A percentile compares a stretch with the other conserved stretches of the same genome.
Conservation (phyloP, 192 early-diverging fungal genomes). For the Gamsiella multidivaricata region DNA sequence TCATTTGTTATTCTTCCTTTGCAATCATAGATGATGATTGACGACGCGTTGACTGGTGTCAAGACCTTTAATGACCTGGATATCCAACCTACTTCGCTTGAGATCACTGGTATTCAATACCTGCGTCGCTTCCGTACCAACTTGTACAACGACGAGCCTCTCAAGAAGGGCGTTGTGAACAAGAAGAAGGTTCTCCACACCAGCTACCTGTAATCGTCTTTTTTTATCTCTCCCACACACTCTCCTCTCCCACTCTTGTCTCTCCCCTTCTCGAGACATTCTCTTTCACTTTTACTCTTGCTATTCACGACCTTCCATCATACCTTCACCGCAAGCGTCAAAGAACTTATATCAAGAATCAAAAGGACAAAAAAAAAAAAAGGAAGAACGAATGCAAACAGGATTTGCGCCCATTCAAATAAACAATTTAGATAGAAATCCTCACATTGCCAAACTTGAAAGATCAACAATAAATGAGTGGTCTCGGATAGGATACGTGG, state of each 20-base stretch:
- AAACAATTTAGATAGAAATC: too few species aligned
- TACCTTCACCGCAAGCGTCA: background rate
- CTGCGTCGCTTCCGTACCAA: slow-evolving; percentile 84
- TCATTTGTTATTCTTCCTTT: slow-evolving; percentile 37
- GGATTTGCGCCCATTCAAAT: too few species aligned
- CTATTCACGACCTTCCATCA: background rate
- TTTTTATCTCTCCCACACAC: background rate
- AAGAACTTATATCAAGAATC: too few species aligned
- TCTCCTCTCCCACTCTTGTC: background rate
- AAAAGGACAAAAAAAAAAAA: too few species aligned
- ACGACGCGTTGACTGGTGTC: slow-evolving; percentile 75
- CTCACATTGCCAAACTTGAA: too few species aligned
- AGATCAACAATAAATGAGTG: too few species aligned
- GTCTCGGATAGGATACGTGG: too few species aligned
- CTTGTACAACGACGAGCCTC: slow-evolving; percentile 66
- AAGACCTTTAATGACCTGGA: slow-evolving; percentile 89
- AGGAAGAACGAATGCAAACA: too few species aligned
- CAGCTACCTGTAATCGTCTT: slow-evolving; percentile 46
- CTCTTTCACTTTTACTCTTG: background rate
- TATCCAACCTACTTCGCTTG: slow-evolving; percentile 83
- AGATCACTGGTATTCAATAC: slow-evolving; percentile 85
- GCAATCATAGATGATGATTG: slow-evolving; percentile 71
- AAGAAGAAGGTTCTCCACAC: slow-evolving; percentile 60
- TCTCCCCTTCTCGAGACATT: background rate
- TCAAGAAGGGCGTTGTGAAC: slow-evolving; percentile 61